Evolutionary conservation across 164 flowering plant species (phyloP), one percentile per base, ranked within the genome.

Genomic region (Buxus sempervirens): DNA sequence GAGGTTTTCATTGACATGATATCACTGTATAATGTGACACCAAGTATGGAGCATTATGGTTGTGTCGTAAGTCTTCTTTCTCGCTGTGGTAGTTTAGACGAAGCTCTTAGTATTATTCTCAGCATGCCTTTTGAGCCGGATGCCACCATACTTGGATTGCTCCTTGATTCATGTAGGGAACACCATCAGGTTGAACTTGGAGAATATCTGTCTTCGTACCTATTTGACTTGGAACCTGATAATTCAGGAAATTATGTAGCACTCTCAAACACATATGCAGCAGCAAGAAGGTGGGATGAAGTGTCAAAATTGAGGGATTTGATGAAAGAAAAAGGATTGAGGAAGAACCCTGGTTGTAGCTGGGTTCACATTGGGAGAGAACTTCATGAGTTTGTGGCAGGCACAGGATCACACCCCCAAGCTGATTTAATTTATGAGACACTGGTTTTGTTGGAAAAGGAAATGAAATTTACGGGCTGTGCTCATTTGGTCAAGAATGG

Each of bases 291-390:
- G 49, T 85, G 90, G 88, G 72, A 67, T 59, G 77, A 86, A 53
- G 84, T 76, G 13, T 71, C 71, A 13, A 65, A 73, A 13, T 42
- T 80, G 77, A 80, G 91, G 70, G 68, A 67, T 51, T 16, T 72
- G 57, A 86, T 87, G 88, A 84, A 75, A 74, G 79, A 72, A 51
- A 84, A 70, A 69, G 84, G 85, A 25, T 60, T 81, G 54, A 80
- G 62, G 53, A 89, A 84, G 82, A 79, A 20, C 41, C 87, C 88
- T 21, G 88, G 91, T 0, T 82, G 86, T 71, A 85, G 95, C 75
- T 84, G 86, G 91, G 79, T 86, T 79, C 80, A 84, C 65, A 72
- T 84, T 22, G 88, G 83, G 45, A 76, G 67, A 57, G 80, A 84
- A 76, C 51, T 80, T 58, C 86, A 85, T 72, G 73, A 71, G 14